These are phyloP conservation scores for Pleurotus citrinopileatus DNA, from an alignment of 768 basidiomycete genomes.

Conservation along the genomic window DNA sequence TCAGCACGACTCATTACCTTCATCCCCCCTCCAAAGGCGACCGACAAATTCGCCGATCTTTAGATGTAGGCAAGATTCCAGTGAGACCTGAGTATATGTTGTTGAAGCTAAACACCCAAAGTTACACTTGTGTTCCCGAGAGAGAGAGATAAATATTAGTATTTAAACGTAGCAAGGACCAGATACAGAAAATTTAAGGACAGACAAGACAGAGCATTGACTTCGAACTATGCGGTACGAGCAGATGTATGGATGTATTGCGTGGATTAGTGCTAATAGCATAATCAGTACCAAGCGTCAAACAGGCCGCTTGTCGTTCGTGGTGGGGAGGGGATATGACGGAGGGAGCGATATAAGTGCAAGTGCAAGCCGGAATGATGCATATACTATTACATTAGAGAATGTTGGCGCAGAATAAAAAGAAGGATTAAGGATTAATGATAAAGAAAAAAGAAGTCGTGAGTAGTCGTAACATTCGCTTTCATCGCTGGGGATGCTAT, in stretches of 20 bases:
- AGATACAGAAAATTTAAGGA: conserved; percentile 6
- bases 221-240: background rate
- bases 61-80: conserved; percentile 2
- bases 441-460: conserved; percentile 5
- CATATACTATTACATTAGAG: background rate
- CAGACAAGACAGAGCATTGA: background rate
- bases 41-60: conserved; percentile 40
- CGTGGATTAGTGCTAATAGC: no score
- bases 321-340: conserved; percentile 11
- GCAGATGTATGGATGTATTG: background rate
- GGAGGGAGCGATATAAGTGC: background rate
- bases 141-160: conserved; percentile 12
- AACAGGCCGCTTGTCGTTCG: no score
- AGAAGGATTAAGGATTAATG: conserved; percentile 4
- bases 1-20: background rate
- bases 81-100: background rate
- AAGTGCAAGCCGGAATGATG: background rate
- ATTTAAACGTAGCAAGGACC: background rate
- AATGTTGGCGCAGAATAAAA: background rate
- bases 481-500: conserved; percentile 6
- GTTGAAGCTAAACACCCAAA: background rate
- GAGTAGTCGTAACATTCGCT: conserved; percentile 3
- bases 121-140: conserved; percentile 5
- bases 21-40: conserved; percentile 28
- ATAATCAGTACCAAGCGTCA: no score